phyloP scores from a whole-genome alignment of 345 rosid genomes.

The Syzygium aqueum region DNA sequence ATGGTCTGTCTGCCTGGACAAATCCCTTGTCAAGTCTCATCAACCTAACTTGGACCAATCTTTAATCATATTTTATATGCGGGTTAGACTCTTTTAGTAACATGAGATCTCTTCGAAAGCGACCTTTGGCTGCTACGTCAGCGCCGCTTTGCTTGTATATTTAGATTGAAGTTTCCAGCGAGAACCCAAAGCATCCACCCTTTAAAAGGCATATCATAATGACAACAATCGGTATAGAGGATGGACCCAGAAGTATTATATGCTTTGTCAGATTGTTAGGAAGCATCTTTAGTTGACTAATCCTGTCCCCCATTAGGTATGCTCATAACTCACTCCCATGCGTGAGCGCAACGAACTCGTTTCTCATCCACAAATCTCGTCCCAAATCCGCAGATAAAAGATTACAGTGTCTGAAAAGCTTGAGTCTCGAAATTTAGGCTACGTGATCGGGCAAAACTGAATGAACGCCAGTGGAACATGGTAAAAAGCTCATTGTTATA shows the following conservation, averaged over 20 bases:
- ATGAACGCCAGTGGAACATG: neutral
- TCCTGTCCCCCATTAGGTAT: neutral
- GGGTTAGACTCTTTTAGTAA: neutral
- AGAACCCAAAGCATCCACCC: neutral
- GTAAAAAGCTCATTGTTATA: neutral
- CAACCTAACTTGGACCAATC: neutral
- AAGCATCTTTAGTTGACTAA: neutral
- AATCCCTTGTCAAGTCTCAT: neutral
- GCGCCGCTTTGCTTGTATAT: neutral
- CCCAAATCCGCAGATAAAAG: neutral
- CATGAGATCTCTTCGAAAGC: neutral
- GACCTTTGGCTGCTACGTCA: neutral
- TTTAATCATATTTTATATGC: neutral
- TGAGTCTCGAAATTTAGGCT: neutral
- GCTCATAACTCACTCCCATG: neutral
- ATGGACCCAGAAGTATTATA: neutral
- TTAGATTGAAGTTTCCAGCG: neutral
- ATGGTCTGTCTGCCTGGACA: neutral
- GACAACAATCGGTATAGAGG: neutral
- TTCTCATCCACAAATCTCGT: neutral
- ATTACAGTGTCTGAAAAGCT: neutral
- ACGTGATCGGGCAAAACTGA: neutral
- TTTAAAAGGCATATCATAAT: neutral
- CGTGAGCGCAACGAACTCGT: neutral
- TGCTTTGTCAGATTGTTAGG: neutral